Base-by-base conservation (phyloP, 768 basidiomycete genomes). In the Holtermannia corniformis region DNA sequence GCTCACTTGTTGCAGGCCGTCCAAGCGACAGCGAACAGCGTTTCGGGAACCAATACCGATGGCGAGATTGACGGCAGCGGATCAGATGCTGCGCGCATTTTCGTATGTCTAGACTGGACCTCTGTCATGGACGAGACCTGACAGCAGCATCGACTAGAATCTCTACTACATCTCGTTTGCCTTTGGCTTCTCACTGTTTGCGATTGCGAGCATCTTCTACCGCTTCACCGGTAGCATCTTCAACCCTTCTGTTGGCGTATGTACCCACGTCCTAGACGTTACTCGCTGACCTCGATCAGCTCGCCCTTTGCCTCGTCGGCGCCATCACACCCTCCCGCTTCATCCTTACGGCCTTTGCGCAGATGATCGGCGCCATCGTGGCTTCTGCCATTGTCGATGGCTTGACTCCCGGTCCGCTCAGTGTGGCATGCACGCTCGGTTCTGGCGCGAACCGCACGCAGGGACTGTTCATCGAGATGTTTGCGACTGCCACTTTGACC, bases 381-480 rank as follows among this genome's bases (percentile, higher is more conserved):
- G 65, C 65, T 28, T 50, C 60, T 41, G 69, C 69, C 1, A 59
- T 71, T 20, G 45, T 71, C n/a, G 58, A 64, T 44, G 69, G 56
- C 22, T 55, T 71, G 20, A 68, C 66, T 4, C 69, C 69, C 7
- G 66, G 66, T 5, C 28, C 44, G 23, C 42, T 68, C 40, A 45
- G 50, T 2, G 62, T 62, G 23, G 47, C 44, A 25, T 61, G 62
- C 19, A 46, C 52, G 22, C 55, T 71, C 10, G 59, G 57, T 14
- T 47, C 52, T 43, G 66, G 66, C 0, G 65, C 69, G 0, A 66
- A 44, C 40, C 42, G 50, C 5, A 57, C 64, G 10, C 62, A 68
- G 47, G 69, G 66, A 7, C 49, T 71, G 3, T 71, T 71, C 55
- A 71, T 71, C 54, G 69, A 71, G 46, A 67, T 67, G 66, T 71